A percentile compares a stretch with the other conserved stretches of the same genome.
These are phyloP conservation scores for Candida ortonii DNA, from an alignment of 805 yeast species.

Conservation along the genomic window DNA sequence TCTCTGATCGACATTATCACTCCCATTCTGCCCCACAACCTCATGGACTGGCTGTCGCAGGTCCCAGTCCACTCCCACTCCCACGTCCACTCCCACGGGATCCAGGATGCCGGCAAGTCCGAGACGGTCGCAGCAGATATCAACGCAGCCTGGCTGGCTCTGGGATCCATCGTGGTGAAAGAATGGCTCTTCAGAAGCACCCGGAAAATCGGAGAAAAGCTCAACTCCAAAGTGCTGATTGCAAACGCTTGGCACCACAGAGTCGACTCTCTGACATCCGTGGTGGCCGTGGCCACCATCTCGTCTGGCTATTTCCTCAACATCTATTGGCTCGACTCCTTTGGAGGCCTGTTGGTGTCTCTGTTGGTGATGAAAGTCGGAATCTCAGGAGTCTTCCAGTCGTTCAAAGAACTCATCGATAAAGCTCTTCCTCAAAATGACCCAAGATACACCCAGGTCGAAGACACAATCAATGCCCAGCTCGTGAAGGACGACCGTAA, in stretches of 20 bases:
- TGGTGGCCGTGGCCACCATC: constrained; percentile 86
- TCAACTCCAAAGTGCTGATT: constrained; percentile 83
- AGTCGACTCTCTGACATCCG: constrained; percentile 87
- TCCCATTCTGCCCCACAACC: constrained; percentile 60
- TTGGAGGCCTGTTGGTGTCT: constrained; percentile 89
- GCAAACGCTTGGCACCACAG: constrained; percentile 99
- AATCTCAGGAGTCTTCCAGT: constrained; percentile 61
- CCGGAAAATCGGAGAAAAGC: constrained; percentile 67
- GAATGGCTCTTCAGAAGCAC: constrained; percentile 88
- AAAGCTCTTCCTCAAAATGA: constrained; percentile 55
- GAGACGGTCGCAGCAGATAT: constrained; percentile 61
- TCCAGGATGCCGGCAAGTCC: constrained; percentile 26
- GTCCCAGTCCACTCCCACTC: constrained; percentile 53
- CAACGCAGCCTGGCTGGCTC: constrained; percentile 96
- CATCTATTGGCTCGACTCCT: constrained; percentile 82
- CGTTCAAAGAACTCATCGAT: constrained; percentile 78
- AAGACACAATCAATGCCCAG: constrained; percentile 34
- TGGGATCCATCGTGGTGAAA: constrained; percentile 80
- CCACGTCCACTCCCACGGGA: constrained; percentile 45
- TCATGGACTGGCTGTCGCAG: constrained; percentile 51
- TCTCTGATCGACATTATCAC: constrained; percentile 68
- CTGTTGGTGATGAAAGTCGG: constrained; percentile 83
- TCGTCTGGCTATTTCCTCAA: constrained; percentile 77
- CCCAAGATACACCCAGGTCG: constrained; percentile 43
- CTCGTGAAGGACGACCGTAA: constrained; percentile 34